Percentiles rank a stretch among this genome's conserved stretches.
Conservation (phyloP, 805 yeast genomes). For the Scheffersomyces lignosus region DNA sequence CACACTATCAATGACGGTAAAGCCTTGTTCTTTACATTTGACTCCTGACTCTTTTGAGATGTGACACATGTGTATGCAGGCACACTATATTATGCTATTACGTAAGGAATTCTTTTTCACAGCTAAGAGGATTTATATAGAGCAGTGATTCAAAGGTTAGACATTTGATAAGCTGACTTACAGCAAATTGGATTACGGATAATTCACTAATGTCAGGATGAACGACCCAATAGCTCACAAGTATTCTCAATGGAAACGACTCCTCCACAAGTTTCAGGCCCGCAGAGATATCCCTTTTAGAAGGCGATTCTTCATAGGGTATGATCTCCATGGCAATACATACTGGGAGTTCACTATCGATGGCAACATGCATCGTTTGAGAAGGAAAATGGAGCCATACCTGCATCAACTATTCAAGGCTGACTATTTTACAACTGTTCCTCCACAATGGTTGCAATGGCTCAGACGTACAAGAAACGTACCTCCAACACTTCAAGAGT, state of each 20-base stretch:
- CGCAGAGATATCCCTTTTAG: conserved; percentile 68
- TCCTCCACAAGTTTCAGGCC: conserved; percentile 58
- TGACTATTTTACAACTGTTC: conserved; percentile 59
- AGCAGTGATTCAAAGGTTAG: too few relatives aligned
- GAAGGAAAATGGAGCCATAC: conserved; percentile 65
- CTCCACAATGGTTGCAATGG: conserved; percentile 84
- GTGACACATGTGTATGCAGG: too few relatives aligned
- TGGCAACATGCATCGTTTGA: conserved; percentile 49
- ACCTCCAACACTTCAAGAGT: conserved; percentile 65
- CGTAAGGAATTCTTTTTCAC: too few relatives aligned
- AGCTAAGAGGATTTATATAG: too few relatives aligned
- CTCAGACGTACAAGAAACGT: conserved; percentile 58
- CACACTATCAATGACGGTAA: too few relatives aligned
- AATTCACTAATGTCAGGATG: too few relatives aligned
- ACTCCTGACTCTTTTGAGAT: too few relatives aligned
- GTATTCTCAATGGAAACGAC: conserved; percentile 50
- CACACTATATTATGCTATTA: too few relatives aligned
- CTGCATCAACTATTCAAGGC: conserved; percentile 47
- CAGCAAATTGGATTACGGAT: too few relatives aligned
- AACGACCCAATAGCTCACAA: conserved; percentile 50
- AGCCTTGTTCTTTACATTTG: too few relatives aligned
- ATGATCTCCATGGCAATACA: conserved; percentile 80
- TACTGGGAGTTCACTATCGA: conserved; percentile 78
- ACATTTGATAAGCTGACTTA: too few relatives aligned
- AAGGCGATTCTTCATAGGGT: conserved; percentile 66